phyloP scores from a whole-genome alignment of 805 yeast species.

The Schwanniomyces pseudopolymorphus region DNA sequence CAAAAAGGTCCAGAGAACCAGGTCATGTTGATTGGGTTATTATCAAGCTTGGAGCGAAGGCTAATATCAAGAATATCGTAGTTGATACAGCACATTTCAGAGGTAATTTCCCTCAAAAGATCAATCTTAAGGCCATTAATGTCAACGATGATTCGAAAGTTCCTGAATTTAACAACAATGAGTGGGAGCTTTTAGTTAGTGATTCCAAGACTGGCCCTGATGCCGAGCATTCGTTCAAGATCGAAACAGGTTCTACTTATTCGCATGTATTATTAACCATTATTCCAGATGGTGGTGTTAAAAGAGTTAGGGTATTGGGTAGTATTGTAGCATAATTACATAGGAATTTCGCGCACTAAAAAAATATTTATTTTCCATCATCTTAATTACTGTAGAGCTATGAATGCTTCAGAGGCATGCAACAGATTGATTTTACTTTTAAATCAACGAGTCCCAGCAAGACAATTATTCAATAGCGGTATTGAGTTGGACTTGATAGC shows the following conservation, averaged over 20 bases:
- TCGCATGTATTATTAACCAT: conserved; percentile 79
- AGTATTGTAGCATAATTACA: conserved; percentile 20
- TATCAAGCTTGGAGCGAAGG: conserved; percentile 68
- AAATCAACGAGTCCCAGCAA: conserved; percentile 15
- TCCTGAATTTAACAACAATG: conserved; percentile 41
- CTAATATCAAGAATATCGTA: conserved; percentile 57
- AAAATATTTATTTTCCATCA: neutral
- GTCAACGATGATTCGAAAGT: conserved; percentile 26
- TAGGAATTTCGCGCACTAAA: neutral
- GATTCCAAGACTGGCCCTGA: conserved; percentile 81
- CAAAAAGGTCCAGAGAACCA: conserved; percentile 77
- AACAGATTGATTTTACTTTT: conserved; percentile 4
- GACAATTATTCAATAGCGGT: conserved; percentile 13
- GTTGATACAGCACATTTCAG: conserved; percentile 93
- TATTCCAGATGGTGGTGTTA: conserved; percentile 97
- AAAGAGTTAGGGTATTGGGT: conserved; percentile 85
- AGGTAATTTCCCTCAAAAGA: conserved; percentile 89
- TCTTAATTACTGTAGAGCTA: neutral
- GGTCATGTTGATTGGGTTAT: conserved; percentile 94
- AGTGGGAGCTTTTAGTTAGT: conserved; percentile 67
- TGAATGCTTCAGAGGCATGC: neutral
- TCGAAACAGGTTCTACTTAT: conserved; percentile 27
- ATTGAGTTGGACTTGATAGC: conserved; percentile 2
- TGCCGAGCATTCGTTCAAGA: conserved; percentile 63
- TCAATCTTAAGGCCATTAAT: conserved; percentile 64